Percentiles rank a stretch among this genome's conserved stretches.
Evolutionary conservation across 23 red algal species (phyloP).

Genomic region (Pyropia yezoensis): DNA sequence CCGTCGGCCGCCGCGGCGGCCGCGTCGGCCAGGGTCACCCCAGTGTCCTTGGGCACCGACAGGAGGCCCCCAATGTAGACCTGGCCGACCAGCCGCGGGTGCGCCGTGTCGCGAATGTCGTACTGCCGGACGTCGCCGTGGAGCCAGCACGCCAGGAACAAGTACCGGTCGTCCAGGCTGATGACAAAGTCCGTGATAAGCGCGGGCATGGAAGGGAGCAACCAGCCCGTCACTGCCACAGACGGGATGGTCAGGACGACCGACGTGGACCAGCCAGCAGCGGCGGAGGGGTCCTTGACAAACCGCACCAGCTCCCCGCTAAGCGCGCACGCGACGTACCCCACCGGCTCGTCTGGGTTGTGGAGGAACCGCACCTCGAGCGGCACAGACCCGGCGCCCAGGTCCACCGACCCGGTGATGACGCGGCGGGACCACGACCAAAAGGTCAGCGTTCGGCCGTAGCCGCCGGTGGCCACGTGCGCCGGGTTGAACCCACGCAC

Average conservation of each 20-base stretch:
- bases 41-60: no score
- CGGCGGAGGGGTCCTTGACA: not conserved
- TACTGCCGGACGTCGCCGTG: conserved; percentile 13
- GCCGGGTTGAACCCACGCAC: not conserved
- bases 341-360: conserved; percentile 2
- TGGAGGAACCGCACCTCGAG: conserved; percentile 13
- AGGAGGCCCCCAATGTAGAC: conserved; percentile 6
- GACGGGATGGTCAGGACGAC: conserved; percentile 1
- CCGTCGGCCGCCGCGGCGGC: no score
- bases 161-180: conserved; percentile 7
- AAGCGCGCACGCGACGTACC: conserved; percentile 4
- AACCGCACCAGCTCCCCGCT: conserved; percentile 7
- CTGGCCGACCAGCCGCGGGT: conserved; percentile 4
- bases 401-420: not conserved
- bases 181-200: conserved; percentile 11
- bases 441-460: not conserved
- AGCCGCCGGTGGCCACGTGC: no score
- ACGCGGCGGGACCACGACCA: conserved; percentile 5
- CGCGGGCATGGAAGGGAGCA: not conserved
- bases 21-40: no score
- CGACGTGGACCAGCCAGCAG: not conserved
- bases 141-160: conserved; percentile 5
- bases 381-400: conserved; percentile 9
- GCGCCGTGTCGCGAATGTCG: conserved; percentile 3
- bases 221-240: not conserved